These are phyloP conservation scores for Gypsophila paniculata DNA, from an alignment of 179 eudicot genomes.

Conservation along the genomic window DNA sequence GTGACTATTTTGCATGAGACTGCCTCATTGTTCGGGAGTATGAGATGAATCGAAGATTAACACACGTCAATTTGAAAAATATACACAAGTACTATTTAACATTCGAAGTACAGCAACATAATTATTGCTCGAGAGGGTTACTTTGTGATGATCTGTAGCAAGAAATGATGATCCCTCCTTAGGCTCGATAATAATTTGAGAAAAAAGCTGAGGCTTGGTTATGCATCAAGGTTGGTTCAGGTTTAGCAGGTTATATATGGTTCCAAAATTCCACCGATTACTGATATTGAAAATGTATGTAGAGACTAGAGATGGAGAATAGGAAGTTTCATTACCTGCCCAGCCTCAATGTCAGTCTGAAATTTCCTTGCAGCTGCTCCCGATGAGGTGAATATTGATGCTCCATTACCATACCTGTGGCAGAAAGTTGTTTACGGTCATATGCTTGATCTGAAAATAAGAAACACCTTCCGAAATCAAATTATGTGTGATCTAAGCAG, in stretches of 20 bases:
- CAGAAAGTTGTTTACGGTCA: slow-evolving; percentile 11
- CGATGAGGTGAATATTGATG: slow-evolving; percentile 82
- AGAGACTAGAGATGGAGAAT: not conserved
- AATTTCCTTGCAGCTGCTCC: slow-evolving; percentile 94
- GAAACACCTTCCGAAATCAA: not conserved
- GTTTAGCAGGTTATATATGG: not conserved
- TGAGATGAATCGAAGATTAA: not conserved
- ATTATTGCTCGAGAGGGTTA: not conserved
- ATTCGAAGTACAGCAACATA: not conserved
- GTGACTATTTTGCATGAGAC: not conserved
- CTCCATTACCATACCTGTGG: slow-evolving; percentile 88
- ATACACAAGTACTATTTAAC: not conserved
- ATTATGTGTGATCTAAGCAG: not conserved
- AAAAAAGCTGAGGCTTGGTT: too few species aligned
- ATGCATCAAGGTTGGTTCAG: not conserved
- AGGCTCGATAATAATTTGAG: too few species aligned
- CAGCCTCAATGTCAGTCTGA: slow-evolving; percentile 90
- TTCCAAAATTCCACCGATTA: not conserved
- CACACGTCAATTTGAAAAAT: not conserved
- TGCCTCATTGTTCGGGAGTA: not conserved
- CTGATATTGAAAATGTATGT: not conserved
- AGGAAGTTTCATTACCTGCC: slow-evolving; percentile 57
- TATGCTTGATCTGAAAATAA: not conserved
- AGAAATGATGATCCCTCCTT: not conserved
- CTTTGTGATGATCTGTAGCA: not conserved